Evolutionary conservation across 2,329 filamentous ascomycete species (phyloP).

Genomic region (Ilyonectria mors-panacis): DNA sequence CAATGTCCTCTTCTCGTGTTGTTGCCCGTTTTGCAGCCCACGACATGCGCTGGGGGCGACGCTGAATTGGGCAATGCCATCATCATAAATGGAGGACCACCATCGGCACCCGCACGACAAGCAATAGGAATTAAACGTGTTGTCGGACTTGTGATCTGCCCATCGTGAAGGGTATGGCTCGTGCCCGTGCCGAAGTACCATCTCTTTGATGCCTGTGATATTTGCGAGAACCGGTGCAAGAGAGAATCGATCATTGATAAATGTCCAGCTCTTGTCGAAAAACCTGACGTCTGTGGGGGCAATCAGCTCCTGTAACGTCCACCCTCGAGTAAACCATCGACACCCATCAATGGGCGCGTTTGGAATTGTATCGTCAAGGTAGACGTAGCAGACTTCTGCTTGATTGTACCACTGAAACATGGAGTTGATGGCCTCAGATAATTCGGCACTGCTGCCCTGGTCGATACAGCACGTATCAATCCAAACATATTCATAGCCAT

Average conservation of each 20-base stretch:
- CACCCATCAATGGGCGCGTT: conserved; percentile 2
- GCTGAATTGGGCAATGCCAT: conserved; percentile 22
- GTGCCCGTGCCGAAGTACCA: conserved; percentile 20
- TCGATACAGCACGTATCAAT: conserved; percentile 31
- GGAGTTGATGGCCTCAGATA: conserved; percentile 27
- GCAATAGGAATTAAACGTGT: conserved; percentile 18
- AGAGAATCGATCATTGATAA: conserved; percentile 40
- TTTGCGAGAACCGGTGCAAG: conserved; percentile 28
- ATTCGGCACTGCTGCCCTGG: conserved; percentile 20
- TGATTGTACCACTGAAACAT: conserved; percentile 27
- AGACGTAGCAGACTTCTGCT: conserved; percentile 20
- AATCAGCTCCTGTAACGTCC: conserved; percentile 78
- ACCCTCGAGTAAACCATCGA: conserved; percentile 58
- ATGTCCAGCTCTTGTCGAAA: conserved; percentile 47
- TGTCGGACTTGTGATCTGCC: conserved; percentile 14
- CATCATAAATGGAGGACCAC: conserved; percentile 16
- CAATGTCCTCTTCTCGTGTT: conserved; percentile 37
- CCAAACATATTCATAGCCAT: conserved; percentile 18
- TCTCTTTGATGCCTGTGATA: conserved; percentile 41
- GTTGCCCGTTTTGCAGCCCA: conserved; percentile 27
- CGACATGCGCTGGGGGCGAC: conserved; percentile 27
- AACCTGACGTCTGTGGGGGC: conserved; percentile 54
- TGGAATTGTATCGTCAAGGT: conserved; percentile 10
- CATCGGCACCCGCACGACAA: conserved; percentile 18
- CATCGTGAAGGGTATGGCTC: conserved; percentile 10